Evolutionary conservation across 129 eudicot species (phyloP).

Genomic region (Mikania micrantha): DNA sequence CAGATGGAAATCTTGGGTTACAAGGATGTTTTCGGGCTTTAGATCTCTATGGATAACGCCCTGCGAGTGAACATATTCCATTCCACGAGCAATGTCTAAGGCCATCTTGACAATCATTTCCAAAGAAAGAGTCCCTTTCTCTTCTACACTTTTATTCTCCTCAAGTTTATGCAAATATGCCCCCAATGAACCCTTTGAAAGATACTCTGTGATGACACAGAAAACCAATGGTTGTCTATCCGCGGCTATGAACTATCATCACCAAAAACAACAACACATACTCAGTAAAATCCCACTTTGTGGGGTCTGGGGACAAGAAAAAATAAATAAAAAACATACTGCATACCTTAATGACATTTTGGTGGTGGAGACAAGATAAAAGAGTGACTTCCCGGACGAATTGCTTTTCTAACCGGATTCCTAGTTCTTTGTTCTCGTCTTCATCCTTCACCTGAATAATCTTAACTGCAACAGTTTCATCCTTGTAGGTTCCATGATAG

Average conservation of each 20-base stretch:
- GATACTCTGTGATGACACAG: constrained; percentile 63
- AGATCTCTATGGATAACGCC: constrained; percentile 78
- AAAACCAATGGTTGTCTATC: constrained; percentile 52
- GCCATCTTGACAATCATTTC: constrained; percentile 42
- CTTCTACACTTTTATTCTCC: constrained; percentile 9
- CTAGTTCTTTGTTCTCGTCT: constrained; percentile 51
- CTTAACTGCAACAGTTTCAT: constrained; percentile 69
- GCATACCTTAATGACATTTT: constrained; percentile 56
- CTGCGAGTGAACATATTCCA: constrained; percentile 74
- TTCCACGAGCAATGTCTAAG: constrained; percentile 75
- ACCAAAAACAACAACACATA: neutral
- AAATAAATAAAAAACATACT: neutral
- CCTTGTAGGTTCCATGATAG: constrained; percentile 62
- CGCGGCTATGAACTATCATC: constrained; percentile 58
- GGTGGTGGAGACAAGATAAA: constrained; percentile 62
- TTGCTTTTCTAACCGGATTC: constrained; percentile 57
- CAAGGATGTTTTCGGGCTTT: constrained; percentile 75
- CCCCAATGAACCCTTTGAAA: constrained; percentile 74
- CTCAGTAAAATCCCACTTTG: neutral
- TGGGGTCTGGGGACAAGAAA: neutral
- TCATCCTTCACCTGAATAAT: constrained; percentile 52
- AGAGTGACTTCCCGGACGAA: constrained; percentile 58
- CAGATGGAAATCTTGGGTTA: constrained; percentile 48
- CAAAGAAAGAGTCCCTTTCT: constrained; percentile 36
- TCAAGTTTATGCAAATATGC: constrained; percentile 66